Evolutionary conservation across 78 protist genomes (phyloP).

Genomic region (Dictyostelium intermedium): DNA sequence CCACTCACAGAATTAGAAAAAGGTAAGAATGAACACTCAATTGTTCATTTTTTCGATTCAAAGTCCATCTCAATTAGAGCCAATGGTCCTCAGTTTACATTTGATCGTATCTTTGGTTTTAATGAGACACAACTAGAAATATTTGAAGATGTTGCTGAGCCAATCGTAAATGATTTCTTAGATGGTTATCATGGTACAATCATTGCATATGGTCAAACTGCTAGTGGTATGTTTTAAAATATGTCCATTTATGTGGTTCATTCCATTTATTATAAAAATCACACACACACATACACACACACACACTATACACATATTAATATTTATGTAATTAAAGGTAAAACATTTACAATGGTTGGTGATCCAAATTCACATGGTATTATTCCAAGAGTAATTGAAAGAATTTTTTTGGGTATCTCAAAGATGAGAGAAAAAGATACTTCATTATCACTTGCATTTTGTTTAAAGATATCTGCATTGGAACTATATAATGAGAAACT

Average conservation of each 20-base stretch:
- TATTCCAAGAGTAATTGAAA: slow-evolving; percentile 76
- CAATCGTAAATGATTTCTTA: slow-evolving; percentile 48
- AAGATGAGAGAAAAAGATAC: slow-evolving; percentile 43
- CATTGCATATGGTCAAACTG: slow-evolving; percentile 89
- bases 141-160: slow-evolving; percentile 65
- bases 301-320: too few relatives aligned
- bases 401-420: slow-evolving; percentile 51
- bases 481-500: slow-evolving; percentile 69
- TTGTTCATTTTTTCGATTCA: not conserved
- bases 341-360: slow-evolving; percentile 88
- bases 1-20: slow-evolving; percentile 57
- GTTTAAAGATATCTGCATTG: slow-evolving; percentile 41
- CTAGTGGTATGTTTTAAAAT: slow-evolving; percentile 62
- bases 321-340: slow-evolving; percentile 8
- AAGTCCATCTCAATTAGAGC: slow-evolving; percentile 24
- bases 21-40: slow-evolving; percentile 35
- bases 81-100: slow-evolving; percentile 33
- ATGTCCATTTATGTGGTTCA: too few relatives aligned
- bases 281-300: too few relatives aligned
- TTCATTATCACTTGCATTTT: not conserved
- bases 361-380: slow-evolving; percentile 78
- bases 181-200: slow-evolving; percentile 84
- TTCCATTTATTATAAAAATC: too few relatives aligned
- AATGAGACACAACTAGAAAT: not conserved
- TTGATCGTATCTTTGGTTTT: slow-evolving; percentile 37